Percentiles rank a stretch among this genome's conserved stretches.
These are phyloP conservation scores for Penicillium corylophilum DNA, from an alignment of 2,329 filamentous ascomycete species.

Conservation along the genomic window DNA sequence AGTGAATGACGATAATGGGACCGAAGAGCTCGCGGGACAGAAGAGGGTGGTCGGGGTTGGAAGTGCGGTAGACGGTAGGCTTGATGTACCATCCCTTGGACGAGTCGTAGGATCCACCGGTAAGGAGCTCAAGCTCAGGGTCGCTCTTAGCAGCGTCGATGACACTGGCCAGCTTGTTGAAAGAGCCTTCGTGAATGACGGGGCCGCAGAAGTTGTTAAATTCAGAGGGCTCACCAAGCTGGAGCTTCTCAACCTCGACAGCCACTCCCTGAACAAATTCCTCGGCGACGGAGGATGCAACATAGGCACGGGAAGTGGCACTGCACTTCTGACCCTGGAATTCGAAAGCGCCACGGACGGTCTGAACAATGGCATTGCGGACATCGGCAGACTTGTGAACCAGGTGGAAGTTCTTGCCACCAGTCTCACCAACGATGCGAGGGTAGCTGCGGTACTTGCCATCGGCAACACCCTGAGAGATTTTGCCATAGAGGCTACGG, in stretches of 20 bases:
- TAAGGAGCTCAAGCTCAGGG: constrained; percentile 67
- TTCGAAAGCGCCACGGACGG: constrained; percentile 83
- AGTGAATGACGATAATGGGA: constrained; percentile 69
- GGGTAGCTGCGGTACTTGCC: constrained; percentile 83
- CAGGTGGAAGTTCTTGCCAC: constrained; percentile 91
- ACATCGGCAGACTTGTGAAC: constrained; percentile 76
- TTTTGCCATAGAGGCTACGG: constrained; percentile 82
- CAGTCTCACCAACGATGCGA: constrained; percentile 85
- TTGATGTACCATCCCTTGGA: constrained; percentile 79
- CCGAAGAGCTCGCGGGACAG: constrained; percentile 80
- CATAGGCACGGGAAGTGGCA: constrained; percentile 76
- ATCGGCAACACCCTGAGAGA: constrained; percentile 75
- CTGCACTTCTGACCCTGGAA: constrained; percentile 92
- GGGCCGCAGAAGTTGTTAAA: constrained; percentile 81
- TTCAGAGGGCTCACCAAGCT: constrained; percentile 67
- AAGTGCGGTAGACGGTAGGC: constrained; percentile 77
- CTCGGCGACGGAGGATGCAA: constrained; percentile 72
- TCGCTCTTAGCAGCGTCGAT: constrained; percentile 81
- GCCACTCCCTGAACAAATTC: constrained; percentile 67
- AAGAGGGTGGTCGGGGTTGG: constrained; percentile 70
- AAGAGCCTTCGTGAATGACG: constrained; percentile 78
- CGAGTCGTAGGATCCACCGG: constrained; percentile 74
- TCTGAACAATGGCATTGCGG: constrained; percentile 75
- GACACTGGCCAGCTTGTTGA: constrained; percentile 73
- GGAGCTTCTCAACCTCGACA: constrained; percentile 67